Conservation (phyloP, 495 filamentous ascomycete genomes). For the Opeltia flavorubescens region DNA sequence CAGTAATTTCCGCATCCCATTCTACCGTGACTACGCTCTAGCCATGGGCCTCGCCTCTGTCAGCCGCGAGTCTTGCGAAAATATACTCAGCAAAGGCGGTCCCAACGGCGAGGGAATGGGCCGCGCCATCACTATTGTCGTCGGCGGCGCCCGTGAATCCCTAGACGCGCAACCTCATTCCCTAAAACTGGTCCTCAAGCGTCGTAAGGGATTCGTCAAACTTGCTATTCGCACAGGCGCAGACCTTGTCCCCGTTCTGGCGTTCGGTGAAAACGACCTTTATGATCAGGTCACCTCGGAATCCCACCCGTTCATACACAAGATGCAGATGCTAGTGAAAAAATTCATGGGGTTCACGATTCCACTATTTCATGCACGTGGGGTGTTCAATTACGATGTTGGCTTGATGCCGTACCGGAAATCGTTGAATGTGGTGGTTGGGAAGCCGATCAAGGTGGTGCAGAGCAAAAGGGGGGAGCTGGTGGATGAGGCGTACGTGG, state of each 20-base stretch:
- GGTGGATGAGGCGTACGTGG: conserved; percentile 60
- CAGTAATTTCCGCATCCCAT: conserved; percentile 82
- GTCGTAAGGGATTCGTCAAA: conserved; percentile 87
- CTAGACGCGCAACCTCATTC: conserved; percentile 68
- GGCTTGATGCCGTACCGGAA: conserved; percentile 87
- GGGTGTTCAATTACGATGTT: conserved; percentile 95
- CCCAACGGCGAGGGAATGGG: conserved; percentile 79
- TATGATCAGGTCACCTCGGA: conserved; percentile 74
- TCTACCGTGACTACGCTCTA: conserved; percentile 87
- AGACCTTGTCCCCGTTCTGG: conserved; percentile 79
- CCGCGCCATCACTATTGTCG: conserved; percentile 86
- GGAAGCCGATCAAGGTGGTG: conserved; percentile 58
- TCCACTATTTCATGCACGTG: conserved; percentile 76
- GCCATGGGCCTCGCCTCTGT: conserved; percentile 77
- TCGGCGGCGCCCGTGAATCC: conserved; percentile 85
- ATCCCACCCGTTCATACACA: conserved; percentile 57
- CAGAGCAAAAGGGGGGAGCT: conserved; percentile 39
- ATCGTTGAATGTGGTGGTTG: conserved; percentile 79
- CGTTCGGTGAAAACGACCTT: conserved; percentile 90
- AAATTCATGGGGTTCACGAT: conserved; percentile 82
- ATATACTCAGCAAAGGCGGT: conserved; percentile 66
- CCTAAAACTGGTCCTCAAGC: conserved; percentile 60
- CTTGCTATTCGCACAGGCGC: conserved; percentile 80
- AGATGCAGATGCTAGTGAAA: conserved; percentile 67
- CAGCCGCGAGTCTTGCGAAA: conserved; percentile 79